These are phyloP conservation scores for Alternaria ventricosa DNA, from an alignment of 2,329 filamentous ascomycete species.

Conservation along the genomic window DNA sequence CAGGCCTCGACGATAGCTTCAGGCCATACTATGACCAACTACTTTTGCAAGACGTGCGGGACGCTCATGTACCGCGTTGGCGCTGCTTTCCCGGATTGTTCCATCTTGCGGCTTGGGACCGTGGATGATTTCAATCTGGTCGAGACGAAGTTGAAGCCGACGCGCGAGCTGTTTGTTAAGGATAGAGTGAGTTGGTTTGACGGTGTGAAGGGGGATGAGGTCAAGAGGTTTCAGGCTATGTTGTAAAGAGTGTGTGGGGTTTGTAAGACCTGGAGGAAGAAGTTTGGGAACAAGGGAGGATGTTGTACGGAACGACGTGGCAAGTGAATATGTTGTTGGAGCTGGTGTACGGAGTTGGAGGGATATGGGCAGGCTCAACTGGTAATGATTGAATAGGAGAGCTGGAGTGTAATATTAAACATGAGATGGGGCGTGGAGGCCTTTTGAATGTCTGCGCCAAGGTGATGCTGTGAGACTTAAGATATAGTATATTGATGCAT, in stretches of 20 bases:
- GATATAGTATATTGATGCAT: background rate
- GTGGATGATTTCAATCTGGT: conserved; percentile 67
- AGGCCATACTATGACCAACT: conserved; percentile 61
- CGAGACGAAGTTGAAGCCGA: conserved; percentile 63
- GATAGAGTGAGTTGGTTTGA: conserved; percentile 59
- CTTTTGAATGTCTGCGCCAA: background rate
- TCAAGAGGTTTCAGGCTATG: conserved; percentile 4
- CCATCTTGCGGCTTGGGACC: conserved; percentile 64
- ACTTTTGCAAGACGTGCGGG: conserved; percentile 67
- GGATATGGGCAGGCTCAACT: background rate
- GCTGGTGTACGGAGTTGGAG: background rate
- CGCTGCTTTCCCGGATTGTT: conserved; percentile 53
- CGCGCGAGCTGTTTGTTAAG: conserved; percentile 60
- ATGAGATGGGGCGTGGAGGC: background rate
- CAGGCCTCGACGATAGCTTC: conserved; percentile 39
- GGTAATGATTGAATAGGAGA: background rate
- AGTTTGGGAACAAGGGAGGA: background rate
- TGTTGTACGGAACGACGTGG: background rate
- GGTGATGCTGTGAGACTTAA: background rate
- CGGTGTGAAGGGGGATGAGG: conserved; percentile 2
- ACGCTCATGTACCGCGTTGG: conserved; percentile 65
- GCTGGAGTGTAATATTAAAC: background rate
- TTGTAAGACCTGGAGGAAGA: background rate
- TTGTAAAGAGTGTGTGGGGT: background rate
- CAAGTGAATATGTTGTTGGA: background rate